Conservation (phyloP, 2,329 filamentous ascomycete genomes). For the Ceratocystis diversiconidia region DNA sequence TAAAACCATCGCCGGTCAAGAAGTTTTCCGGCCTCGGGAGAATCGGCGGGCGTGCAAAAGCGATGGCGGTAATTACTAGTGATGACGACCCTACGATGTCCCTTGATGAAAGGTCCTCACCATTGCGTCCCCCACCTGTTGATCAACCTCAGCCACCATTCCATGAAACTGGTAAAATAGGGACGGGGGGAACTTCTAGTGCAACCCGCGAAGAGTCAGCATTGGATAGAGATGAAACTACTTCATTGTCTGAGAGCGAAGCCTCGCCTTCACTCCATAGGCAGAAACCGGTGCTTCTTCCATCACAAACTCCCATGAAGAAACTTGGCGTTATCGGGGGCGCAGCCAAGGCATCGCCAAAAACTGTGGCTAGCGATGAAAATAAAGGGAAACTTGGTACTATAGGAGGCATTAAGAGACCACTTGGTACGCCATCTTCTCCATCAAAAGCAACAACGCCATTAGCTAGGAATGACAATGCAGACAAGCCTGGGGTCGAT, state of each 20-base stretch:
- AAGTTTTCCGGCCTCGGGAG: constrained; percentile 3
- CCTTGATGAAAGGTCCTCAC: constrained; percentile 7
- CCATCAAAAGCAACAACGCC: background rate
- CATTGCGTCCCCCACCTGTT: background rate
- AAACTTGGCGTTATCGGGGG: background rate
- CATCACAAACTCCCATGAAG: background rate
- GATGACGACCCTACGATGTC: constrained; percentile 11
- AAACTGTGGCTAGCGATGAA: background rate
- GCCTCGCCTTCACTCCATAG: background rate
- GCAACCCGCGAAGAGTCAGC: background rate
- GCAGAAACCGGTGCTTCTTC: background rate
- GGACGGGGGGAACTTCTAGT: background rate
- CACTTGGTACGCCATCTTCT: background rate
- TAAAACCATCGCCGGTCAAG: background rate
- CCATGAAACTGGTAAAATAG: background rate
- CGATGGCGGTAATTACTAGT: background rate
- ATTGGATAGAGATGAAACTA: constrained; percentile 6
- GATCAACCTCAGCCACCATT: background rate
- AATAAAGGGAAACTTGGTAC: background rate
- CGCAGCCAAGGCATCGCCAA: background rate
- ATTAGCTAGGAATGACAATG: background rate
- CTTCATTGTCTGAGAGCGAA: constrained; percentile 3
- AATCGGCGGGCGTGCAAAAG: constrained; percentile 1
- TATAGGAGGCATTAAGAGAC: background rate
- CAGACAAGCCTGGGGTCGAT: too few species aligned